These are phyloP conservation scores for Saksenaea oblongispora DNA, from an alignment of 371 early-diverging fungal genomes.

Conservation along the genomic window DNA sequence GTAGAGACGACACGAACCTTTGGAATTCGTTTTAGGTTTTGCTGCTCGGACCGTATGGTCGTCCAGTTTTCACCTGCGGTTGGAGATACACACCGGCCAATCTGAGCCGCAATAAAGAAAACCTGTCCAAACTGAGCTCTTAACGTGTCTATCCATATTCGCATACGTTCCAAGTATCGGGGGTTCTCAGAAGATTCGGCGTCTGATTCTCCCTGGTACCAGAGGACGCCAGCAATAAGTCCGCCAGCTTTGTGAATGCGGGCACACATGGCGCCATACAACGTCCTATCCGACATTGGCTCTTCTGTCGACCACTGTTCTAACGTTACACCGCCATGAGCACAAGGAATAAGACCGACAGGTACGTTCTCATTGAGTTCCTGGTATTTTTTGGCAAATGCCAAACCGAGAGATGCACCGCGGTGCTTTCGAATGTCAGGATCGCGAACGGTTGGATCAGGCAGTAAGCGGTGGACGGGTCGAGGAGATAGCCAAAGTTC, in stretches of 20 bases:
- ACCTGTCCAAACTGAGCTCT: background rate
- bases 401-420: constrained; percentile 33
- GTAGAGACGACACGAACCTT: constrained; percentile 19
- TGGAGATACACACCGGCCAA: background rate
- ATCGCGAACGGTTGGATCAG: constrained; percentile 40
- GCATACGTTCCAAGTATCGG: background rate
- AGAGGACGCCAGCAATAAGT: constrained; percentile 27
- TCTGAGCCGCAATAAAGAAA: background rate
- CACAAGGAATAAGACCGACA: constrained; percentile 42
- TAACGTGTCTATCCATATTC: background rate
- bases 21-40: background rate
- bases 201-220: constrained; percentile 3
- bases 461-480: constrained; percentile 29
- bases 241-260: constrained; percentile 20
- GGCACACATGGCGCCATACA: constrained; percentile 45
- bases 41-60: background rate
- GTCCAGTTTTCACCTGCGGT: background rate
- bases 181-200: background rate
- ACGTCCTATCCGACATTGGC: constrained; percentile 12
- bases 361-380: constrained; percentile 20
- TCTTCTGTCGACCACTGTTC: constrained; percentile 27
- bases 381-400: constrained; percentile 30
- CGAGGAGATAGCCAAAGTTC: constrained; percentile 26
- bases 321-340: constrained; percentile 41
- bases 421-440: constrained; percentile 22